phyloP scores from a whole-genome alignment of 495 filamentous ascomycete species.

The Ascobolus immersus region DNA sequence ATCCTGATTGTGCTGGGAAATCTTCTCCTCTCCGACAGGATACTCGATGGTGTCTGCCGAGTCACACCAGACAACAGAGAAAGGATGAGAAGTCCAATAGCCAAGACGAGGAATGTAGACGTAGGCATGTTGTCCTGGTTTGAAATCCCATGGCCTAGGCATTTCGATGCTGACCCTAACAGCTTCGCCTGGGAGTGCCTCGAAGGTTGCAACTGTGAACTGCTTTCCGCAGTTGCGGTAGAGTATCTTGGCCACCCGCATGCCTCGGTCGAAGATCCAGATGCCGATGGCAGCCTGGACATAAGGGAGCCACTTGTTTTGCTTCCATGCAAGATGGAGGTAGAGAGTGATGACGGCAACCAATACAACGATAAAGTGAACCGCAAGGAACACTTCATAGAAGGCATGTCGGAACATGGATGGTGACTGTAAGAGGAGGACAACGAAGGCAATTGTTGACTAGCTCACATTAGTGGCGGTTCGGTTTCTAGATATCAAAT shows the following conservation, averaged over 20 bases:
- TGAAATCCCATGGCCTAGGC: conserved; percentile 47
- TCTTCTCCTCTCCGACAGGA: conserved; percentile 24
- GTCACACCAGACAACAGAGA: conserved; percentile 40
- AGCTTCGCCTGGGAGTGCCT: conserved; percentile 39
- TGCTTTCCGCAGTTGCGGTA: conserved; percentile 46
- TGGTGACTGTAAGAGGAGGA: conserved; percentile 42
- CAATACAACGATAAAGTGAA: conserved; percentile 47
- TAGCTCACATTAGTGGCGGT: conserved; percentile 13
- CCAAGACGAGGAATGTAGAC: conserved; percentile 55
- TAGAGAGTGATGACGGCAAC: conserved; percentile 40
- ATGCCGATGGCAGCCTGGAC: conserved; percentile 32
- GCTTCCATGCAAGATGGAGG: conserved; percentile 37
- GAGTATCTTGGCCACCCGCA: conserved; percentile 26
- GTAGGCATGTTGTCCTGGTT: conserved; percentile 56
- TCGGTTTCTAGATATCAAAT: background rate
- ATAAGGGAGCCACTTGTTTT: conserved; percentile 36
- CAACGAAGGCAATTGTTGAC: conserved; percentile 33
- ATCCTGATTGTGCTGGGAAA: conserved; percentile 31
- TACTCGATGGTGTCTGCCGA: conserved; percentile 22
- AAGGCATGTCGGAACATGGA: conserved; percentile 66
- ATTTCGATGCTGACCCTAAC: conserved; percentile 49
- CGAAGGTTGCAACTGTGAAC: conserved; percentile 31
- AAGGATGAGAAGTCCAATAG: conserved; percentile 42
- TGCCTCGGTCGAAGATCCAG: conserved; percentile 38
- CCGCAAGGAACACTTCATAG: conserved; percentile 61